Evolutionary conservation across 2,329 filamentous ascomycete species (phyloP).

Genomic region (Hypoxylon sp.): DNA sequence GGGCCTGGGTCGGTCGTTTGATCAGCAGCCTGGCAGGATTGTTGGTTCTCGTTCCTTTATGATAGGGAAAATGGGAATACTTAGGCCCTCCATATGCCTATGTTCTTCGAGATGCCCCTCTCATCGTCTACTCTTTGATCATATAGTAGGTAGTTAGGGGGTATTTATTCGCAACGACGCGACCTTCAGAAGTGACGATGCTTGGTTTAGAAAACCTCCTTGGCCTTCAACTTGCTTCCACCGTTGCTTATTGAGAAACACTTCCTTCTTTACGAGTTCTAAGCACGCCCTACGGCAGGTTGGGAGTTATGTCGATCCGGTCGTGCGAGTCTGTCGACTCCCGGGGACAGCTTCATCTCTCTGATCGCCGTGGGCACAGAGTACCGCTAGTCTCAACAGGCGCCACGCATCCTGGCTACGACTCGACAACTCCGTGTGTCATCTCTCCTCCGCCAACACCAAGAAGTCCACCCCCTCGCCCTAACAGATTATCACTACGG

Average conservation of each 20-base stretch:
- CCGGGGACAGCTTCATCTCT: slow-evolving; percentile 5
- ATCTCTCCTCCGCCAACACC: slow-evolving; percentile 18
- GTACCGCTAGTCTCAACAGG: slow-evolving; percentile 25
- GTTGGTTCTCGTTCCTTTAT: too few species aligned
- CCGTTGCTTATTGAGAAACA: neutral
- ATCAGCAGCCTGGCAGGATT: neutral
- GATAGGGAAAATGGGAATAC: neutral
- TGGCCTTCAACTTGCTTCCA: neutral
- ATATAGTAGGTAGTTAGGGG: too few species aligned
- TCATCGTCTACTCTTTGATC: neutral
- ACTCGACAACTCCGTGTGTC: slow-evolving; percentile 28
- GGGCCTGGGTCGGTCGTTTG: neutral
- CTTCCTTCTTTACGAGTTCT: neutral
- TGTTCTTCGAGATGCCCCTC: neutral
- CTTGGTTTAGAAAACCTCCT: neutral
- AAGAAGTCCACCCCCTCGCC: slow-evolving; percentile 33
- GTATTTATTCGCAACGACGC: neutral
- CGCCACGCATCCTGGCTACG: slow-evolving; percentile 11
- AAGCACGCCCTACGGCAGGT: neutral
- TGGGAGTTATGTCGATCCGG: neutral
- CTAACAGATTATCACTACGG: slow-evolving; percentile 44
- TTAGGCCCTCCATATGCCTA: neutral
- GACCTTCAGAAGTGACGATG: neutral
- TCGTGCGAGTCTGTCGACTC: neutral
- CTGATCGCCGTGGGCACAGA: slow-evolving; percentile 21